These are phyloP conservation scores for Agaricales sp. DNA, from an alignment of 1,284 basidiomycete genomes.

Conservation along the genomic window DNA sequence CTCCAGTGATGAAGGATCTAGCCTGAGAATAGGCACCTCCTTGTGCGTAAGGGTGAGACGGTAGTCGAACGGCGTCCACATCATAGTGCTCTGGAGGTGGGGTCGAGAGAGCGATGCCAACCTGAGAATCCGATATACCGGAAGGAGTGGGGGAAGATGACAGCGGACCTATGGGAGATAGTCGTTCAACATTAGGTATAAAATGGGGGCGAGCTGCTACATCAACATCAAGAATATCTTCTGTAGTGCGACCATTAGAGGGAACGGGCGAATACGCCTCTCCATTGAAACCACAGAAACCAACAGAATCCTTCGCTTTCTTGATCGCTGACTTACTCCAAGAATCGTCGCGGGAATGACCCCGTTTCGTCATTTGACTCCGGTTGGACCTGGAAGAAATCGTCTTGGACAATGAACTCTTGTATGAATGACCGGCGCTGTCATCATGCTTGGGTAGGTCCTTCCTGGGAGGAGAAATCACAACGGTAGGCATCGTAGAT, in stretches of 20 bases:
- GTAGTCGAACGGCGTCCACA: constrained; percentile 27
- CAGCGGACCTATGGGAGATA: constrained; percentile 9
- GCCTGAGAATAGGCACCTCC: constrained; percentile 24
- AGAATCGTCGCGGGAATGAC: constrained; percentile 48
- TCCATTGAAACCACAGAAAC: constrained; percentile 23
- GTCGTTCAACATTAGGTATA: background rate
- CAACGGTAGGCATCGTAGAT: constrained; percentile 30
- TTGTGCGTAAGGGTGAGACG: constrained; percentile 50
- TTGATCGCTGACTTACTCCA: constrained; percentile 48
- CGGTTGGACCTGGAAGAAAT: constrained; percentile 32
- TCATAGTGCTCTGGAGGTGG: constrained; percentile 28
- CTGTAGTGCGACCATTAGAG: background rate
- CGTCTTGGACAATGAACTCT: constrained; percentile 35
- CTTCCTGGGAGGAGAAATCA: constrained; percentile 23
- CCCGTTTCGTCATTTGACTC: constrained; percentile 20
- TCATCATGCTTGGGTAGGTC: constrained; percentile 5
- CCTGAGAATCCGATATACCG: constrained; percentile 20
- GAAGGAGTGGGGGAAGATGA: constrained; percentile 9
- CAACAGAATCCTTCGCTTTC: constrained; percentile 29
- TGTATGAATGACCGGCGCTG: constrained; percentile 23
- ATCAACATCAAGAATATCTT: background rate
- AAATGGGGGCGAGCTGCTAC: background rate
- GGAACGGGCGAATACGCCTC: background rate
- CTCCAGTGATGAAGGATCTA: constrained; percentile 7
- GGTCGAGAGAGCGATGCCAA: constrained; percentile 63